A percentile compares a stretch with the other conserved stretches of the same genome.
phyloP scores from a whole-genome alignment of 2,329 filamentous ascomycete genomes.

The Arthrobotrys pseudoclavata region DNA sequence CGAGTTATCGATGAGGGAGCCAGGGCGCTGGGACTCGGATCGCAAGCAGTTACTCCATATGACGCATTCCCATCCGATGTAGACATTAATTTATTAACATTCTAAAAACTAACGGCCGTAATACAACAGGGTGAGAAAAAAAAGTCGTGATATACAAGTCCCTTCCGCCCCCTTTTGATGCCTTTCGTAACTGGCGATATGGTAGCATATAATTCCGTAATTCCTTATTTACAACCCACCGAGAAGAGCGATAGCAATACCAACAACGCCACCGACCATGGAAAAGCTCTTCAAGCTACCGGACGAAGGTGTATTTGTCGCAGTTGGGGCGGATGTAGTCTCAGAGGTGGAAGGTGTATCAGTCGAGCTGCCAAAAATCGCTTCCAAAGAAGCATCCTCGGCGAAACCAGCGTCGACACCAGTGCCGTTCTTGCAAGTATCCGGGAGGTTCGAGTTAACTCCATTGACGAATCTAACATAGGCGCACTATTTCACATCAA shows the following conservation, averaged over 20 bases:
- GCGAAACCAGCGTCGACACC: constrained; percentile 39
- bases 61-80: constrained; percentile 9
- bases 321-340: constrained; percentile 33
- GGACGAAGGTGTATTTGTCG: constrained; percentile 28
- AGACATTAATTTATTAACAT: constrained; percentile 28
- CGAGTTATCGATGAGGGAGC: not conserved
- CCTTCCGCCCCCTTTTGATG: not conserved
- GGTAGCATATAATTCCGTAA: not conserved
- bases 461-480: constrained; percentile 50
- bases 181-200: not conserved
- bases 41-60: not conserved
- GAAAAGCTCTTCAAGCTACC: constrained; percentile 37
- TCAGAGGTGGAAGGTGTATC: constrained; percentile 16
- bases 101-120: constrained; percentile 21
- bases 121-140: constrained; percentile 11
- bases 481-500: constrained; percentile 39
- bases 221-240: constrained; percentile 35
- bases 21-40: constrained; percentile 19
- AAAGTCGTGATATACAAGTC: constrained; percentile 19
- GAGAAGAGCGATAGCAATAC: constrained; percentile 36
- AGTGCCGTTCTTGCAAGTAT: constrained; percentile 47
- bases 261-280: constrained; percentile 30
- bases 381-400: constrained; percentile 29
- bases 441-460: constrained; percentile 23
- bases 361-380: constrained; percentile 20